Base-by-base conservation (phyloP, 2,329 filamentous ascomycete genomes). In the Corynespora cassiicola region DNA sequence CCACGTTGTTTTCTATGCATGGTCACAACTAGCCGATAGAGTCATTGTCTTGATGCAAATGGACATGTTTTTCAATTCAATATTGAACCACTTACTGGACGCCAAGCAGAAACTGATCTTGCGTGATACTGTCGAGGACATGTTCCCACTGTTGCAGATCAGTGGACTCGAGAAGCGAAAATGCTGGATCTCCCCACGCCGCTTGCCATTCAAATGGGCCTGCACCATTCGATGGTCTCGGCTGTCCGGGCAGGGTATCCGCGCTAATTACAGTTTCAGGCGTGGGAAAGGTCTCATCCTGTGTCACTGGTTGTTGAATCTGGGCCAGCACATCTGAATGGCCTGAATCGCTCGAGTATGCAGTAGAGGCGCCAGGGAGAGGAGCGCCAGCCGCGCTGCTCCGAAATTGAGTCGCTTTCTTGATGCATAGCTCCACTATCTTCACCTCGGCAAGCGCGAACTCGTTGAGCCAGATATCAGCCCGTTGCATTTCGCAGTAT, bases 401-500 rank as follows among this genome's bases (percentile, higher is more conserved):
- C 10, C 50, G 50, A 12, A 51, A 36, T 15, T 54, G 41, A 6
- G 22, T 48, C 6, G 42, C 36, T 31, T 56, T 54, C 24, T 56
- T 54, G 31, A 73, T 68, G 46, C 70, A 73, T 7, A 74, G 52
- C 51, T 74, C 70, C 21, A 72, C 61, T 1, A 73, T 66, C 38
- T 70, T 70, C 10, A 74, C 65, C 47, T 73, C 71, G 1, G 68
- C 68, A 1, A 71, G 52, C 5, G 61, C 66, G 39, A 73, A 71
- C 40, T 72, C 67, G 37, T 71, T 72, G 18, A 67, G 36, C 69
- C 70, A 72, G 4, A 61, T 54, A 23, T 74, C 70, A n/a, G 55
- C 57, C 6, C 63, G 52, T 39, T 70, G 62, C 59, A 65, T 68
- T 39, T 71, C 70, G 39, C 71, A 73, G 45, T 71, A 73, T 1